Base-by-base conservation (phyloP, 352 stramenopile species). In the Globisporangium cystogenes region DNA sequence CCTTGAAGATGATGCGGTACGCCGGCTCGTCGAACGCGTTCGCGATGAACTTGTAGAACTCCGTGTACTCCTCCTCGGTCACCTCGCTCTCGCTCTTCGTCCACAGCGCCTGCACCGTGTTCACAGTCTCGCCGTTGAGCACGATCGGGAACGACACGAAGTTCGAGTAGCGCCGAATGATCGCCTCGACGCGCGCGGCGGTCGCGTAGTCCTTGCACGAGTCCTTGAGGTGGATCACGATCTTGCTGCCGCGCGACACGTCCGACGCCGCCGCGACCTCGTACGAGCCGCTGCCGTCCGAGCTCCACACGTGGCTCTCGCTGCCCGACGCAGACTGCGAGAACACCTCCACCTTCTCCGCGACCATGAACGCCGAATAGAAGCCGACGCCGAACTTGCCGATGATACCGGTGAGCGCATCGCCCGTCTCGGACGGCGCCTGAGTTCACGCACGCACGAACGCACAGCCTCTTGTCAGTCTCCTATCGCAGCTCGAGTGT, bases 351-450 rank as follows among this genome's bases (percentile, higher is more conserved):
- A 99, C 96, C 53, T 96, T 90, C 57, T 99, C 90, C 23, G 91
- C 91, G 1, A 99, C 97, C 97, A 99, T 99, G 64, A 99, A 99
- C 16, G 96, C 95, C 6, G 95, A 98, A 77, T 99, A 99, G 65
- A 99, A 99, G 16, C 98, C 98, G 27, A 99, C 98, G 24, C 98
- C 98, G 59, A 99, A 99, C 70, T 99, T 98, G 37, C 98, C 98
- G 60, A 99, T 99, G 59, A 99, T 98, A 44, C 92, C 95, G 4
- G 76, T 75, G 7, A 89, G 65, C 5, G 88, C 87, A 59, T 93
- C 82, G 3, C 77, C 71, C 11, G 76, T 76, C 40, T 86, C 83
- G 3, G 67, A 66, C 11, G 82, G 64, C 8, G 78, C 66, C 59
- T 74, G 10, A 18, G 37, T 43, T 7, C 1, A n/a, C 4, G 10